These are phyloP conservation scores for Aciculosporium take DNA, from an alignment of 2,329 filamentous ascomycete species.

Conservation along the genomic window DNA sequence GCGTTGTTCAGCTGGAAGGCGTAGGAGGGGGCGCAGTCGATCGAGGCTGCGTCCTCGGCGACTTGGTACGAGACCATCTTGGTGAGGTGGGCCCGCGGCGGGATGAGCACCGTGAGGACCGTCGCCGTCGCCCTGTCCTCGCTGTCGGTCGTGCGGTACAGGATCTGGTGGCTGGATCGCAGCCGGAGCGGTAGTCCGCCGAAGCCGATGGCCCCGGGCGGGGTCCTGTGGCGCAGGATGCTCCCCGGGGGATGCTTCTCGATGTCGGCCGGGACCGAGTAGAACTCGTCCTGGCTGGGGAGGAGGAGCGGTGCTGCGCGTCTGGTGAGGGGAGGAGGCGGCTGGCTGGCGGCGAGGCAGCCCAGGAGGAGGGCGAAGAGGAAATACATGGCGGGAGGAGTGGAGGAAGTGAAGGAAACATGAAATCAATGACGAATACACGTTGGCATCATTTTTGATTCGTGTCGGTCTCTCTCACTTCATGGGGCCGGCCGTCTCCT, in stretches of 20 bases:
- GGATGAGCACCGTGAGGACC: constrained; percentile 25
- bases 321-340: too few relatives aligned
- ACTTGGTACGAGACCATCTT: constrained; percentile 28
- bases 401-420: too few relatives aligned
- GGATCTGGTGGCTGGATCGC: constrained; percentile 17
- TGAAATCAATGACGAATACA: too few relatives aligned
- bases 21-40: constrained; percentile 20
- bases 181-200: constrained; percentile 5
- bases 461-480: too few relatives aligned
- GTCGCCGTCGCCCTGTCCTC: constrained; percentile 21
- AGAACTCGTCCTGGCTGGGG: not conserved
- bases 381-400: too few relatives aligned
- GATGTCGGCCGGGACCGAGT: not conserved
- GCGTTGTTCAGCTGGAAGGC: constrained; percentile 9
- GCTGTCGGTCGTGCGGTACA: constrained; percentile 26
- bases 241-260: not conserved
- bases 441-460: too few relatives aligned
- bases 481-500: too few relatives aligned
- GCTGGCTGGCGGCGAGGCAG: not conserved
- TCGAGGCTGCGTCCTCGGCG: constrained; percentile 23
- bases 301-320: not conserved
- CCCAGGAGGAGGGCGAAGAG: not conserved
- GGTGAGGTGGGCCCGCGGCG: constrained; percentile 14
- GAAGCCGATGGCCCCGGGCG: not conserved
- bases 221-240: constrained; percentile 1